A percentile compares a stretch with the other conserved stretches of the same genome.
phyloP scores from a whole-genome alignment of 345 rosid species.

The Sisymbrium altissimum region DNA sequence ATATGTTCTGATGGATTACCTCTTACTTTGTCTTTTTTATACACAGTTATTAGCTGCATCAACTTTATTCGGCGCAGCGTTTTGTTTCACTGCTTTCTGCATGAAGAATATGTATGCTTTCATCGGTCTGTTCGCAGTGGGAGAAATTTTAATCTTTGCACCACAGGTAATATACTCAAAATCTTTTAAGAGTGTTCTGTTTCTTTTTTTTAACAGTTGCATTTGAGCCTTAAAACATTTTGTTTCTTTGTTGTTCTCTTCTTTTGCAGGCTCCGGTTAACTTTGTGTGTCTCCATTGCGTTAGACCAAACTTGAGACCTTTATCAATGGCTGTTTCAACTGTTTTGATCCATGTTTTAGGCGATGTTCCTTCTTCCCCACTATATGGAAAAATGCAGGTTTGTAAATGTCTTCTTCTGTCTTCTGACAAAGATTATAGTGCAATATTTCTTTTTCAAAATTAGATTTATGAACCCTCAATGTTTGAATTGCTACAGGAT shows the following conservation, averaged over 20 bases:
- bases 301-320: conserved; percentile 86
- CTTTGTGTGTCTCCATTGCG: conserved; percentile 86
- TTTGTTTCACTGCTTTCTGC: conserved; percentile 84
- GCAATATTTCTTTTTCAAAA: not conserved
- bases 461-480: not conserved
- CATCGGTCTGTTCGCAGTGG: conserved; percentile 69
- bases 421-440: not conserved
- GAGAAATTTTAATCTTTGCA: conserved; percentile 89
- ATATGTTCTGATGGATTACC: not conserved
- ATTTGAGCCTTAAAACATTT: not conserved
- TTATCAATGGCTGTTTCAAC: conserved; percentile 93
- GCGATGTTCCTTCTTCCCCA: conserved; percentile 98
- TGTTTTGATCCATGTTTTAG: conserved; percentile 85
- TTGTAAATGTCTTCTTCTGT: not conserved
- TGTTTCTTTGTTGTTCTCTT: conserved; percentile 1
- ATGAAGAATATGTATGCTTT: conserved; percentile 67
- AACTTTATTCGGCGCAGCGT: conserved; percentile 74
- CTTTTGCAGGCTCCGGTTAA: conserved; percentile 83
- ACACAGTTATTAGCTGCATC: conserved; percentile 77
- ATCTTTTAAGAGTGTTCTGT: not conserved
- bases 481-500: conserved; percentile 49
- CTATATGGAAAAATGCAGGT: conserved; percentile 95
- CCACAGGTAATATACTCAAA: conserved; percentile 67
- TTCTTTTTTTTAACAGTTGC: not conserved
- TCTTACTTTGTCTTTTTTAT: conserved; percentile 7